phyloP scores from a whole-genome alignment of 2,329 filamentous ascomycete genomes.

The Hymenotorrendiella dingleyae region DNA sequence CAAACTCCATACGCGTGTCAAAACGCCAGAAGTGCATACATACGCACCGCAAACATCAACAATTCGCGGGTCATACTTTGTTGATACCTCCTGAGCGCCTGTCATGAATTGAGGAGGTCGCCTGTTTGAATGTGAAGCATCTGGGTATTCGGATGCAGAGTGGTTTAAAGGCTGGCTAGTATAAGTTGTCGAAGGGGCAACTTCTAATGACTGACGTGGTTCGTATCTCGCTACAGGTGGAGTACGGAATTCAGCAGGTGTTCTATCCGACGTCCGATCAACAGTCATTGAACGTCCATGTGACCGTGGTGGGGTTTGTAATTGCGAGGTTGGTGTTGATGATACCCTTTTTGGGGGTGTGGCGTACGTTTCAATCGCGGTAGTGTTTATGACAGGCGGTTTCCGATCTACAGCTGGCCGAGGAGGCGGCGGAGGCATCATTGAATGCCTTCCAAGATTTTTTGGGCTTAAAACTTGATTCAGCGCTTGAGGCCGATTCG shows the following conservation, averaged over 20 bases:
- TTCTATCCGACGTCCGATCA: constrained; percentile 37
- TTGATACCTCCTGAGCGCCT: constrained; percentile 69
- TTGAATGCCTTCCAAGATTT: constrained; percentile 9
- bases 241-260: constrained; percentile 34
- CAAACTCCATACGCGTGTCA: constrained; percentile 85
- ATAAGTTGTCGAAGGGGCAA: constrained; percentile 8
- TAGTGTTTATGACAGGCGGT: constrained; percentile 15
- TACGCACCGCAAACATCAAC: constrained; percentile 85
- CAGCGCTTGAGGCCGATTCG: constrained; percentile 38
- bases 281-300: constrained; percentile 47
- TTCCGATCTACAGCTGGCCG: constrained; percentile 24
- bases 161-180: constrained; percentile 15
- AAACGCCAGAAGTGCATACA: constrained; percentile 78
- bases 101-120: constrained; percentile 70
- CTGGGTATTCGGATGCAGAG: constrained; percentile 59
- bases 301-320: constrained; percentile 37
- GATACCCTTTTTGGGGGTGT: constrained; percentile 39
- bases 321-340: constrained; percentile 41
- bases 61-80: constrained; percentile 79
- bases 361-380: constrained; percentile 7
- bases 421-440: constrained; percentile 25
- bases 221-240: constrained; percentile 15
- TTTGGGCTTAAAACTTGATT: constrained; percentile 26
- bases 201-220: constrained; percentile 13
- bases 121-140: constrained; percentile 77